Conservation (phyloP, 164 flowering plant species). For the Tinospora cordifolia region DNA sequence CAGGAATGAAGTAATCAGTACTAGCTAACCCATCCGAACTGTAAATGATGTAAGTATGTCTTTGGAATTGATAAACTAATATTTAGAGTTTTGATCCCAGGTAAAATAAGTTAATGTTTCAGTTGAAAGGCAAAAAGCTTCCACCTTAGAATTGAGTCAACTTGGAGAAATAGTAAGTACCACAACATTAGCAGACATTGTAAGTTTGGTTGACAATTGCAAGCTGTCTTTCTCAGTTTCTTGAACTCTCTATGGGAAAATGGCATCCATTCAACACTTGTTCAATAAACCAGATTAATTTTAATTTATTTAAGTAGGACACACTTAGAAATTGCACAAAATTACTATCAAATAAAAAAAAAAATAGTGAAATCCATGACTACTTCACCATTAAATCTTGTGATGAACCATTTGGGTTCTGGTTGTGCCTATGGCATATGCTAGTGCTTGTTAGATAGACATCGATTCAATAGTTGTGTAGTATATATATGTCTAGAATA, state of each 20-base stretch:
- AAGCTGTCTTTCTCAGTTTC: background rate
- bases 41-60: too few relatives aligned
- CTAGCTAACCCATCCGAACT: too few relatives aligned
- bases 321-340: background rate
- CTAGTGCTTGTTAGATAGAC: background rate
- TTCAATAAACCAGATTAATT: background rate
- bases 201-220: background rate
- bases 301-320: background rate
- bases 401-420: background rate
- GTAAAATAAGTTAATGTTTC: too few relatives aligned
- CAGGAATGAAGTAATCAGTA: too few relatives aligned
- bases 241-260: background rate
- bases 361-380: background rate
- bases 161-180: too few relatives aligned
- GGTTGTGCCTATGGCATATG: background rate
- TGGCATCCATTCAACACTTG: background rate
- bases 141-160: too few relatives aligned
- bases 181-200: too few relatives aligned
- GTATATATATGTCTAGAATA: background rate
- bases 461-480: background rate
- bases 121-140: too few relatives aligned
- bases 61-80: too few relatives aligned
- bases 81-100: too few relatives aligned
- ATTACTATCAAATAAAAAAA: too few relatives aligned
- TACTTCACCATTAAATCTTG: background rate